Base-by-base conservation (phyloP, 805 yeast species). In the Pichia exigua region DNA sequence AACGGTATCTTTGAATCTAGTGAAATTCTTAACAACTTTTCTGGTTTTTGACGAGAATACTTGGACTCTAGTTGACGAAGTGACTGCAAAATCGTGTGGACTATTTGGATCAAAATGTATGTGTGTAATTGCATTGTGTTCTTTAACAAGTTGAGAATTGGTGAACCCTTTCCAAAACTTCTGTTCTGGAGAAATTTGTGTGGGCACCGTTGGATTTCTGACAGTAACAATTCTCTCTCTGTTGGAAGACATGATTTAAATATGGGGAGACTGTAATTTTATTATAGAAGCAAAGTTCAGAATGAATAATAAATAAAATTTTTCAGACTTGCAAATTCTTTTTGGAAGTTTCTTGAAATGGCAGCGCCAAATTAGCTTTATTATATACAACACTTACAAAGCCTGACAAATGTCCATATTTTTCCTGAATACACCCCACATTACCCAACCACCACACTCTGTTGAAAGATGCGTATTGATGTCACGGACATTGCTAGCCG, bases 1-100 rank as follows among this genome's bases (percentile, higher is more conserved):
- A 0, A 90, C 99, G 0, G 91, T 83, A 61, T 92, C 98, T 64
- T 87, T 90, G 70, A 94, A 94, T 57, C 97, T 70, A 4, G 83
- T 77, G 58, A 90, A 87, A 0, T 96, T 90, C 69, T 88, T 88
- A 41, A 81, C 74, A 4, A 91, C 96, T 64, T 89, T 95, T 61
- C 97, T 78, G 0, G 98, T 94, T 66, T 88, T 88, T n/a, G 96
- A 84, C 0, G 96, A 87, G 62, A 92, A 87, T 10, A 94, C 81
- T 66, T 94, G 98, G 52, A 94, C 87, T 63, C 97, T 77, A 0
- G 97, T 85, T 20, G 95, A 83, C 30, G 95, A 82, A 0, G 97
- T 87, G 38, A 94, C 87, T 24, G 97, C 98, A 71, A 92, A 87
- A 69, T 94, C 96, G 64, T 87, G 83, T 6, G 97, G 96, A 17